Percentiles rank a stretch among this genome's conserved stretches.
Conservation (phyloP, 257 asterid genomes). For the Agastache rugosa region DNA sequence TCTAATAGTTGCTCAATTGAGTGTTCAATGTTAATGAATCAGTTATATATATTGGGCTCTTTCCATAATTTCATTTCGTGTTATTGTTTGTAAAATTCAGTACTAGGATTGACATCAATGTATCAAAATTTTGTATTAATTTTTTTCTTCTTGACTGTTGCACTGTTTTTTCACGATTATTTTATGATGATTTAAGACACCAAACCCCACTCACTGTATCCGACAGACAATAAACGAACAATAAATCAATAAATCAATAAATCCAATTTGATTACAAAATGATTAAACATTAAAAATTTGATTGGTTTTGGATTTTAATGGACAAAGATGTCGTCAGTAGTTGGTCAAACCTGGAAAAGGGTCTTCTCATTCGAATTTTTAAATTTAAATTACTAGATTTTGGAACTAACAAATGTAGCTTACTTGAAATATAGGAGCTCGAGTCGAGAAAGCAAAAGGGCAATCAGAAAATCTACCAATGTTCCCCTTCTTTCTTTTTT, state of each 20-base stretch:
- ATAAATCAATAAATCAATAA: background rate
- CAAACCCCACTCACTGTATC: background rate
- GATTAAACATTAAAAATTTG: background rate
- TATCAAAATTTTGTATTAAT: background rate
- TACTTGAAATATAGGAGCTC: background rate
- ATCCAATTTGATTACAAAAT: background rate
- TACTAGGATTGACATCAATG: background rate
- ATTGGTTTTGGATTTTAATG: background rate
- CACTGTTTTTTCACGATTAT: background rate
- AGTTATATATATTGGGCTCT: constrained; percentile 17
- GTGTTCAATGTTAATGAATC: constrained; percentile 8
- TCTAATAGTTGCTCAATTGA: constrained; percentile 37
- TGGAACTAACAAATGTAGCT: background rate
- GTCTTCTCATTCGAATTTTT: background rate
- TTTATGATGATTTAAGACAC: background rate
- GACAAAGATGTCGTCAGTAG: constrained; percentile 18
- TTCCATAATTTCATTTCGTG: background rate
- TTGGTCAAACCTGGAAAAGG: constrained; percentile 18
- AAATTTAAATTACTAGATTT: background rate
- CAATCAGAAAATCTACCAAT: background rate
- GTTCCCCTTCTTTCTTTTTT: no score
- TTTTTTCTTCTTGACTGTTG: background rate
- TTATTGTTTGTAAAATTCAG: constrained; percentile 18
- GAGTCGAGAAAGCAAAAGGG: background rate
- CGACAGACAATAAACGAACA: background rate